phyloP scores from a whole-genome alignment of 2,329 filamentous ascomycete genomes.

The Cercospora nicotianae region DNA sequence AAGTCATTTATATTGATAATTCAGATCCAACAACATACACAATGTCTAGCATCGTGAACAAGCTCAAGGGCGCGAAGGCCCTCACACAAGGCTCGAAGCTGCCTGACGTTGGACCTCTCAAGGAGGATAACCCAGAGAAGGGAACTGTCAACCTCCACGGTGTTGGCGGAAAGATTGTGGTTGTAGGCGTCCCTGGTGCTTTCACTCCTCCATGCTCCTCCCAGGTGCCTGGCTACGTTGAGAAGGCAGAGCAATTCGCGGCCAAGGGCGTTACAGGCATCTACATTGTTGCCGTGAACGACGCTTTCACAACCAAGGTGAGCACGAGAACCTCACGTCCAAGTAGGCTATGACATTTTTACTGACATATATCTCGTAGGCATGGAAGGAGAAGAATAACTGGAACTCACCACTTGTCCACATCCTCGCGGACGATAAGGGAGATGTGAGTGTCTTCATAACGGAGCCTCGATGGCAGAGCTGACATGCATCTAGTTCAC shows the following conservation, averaged over 20 bases:
- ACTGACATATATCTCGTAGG: slow-evolving; percentile 10
- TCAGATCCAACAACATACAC: not conserved
- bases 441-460: slow-evolving; percentile 14
- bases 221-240: slow-evolving; percentile 33
- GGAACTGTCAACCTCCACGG: slow-evolving; percentile 30
- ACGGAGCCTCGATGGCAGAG: not conserved
- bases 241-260: slow-evolving; percentile 32
- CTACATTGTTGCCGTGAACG: slow-evolving; percentile 34
- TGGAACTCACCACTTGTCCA: slow-evolving; percentile 28
- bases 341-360: not conserved
- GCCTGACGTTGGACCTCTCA: slow-evolving; percentile 24
- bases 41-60: slow-evolving; percentile 27
- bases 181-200: slow-evolving; percentile 33
- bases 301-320: slow-evolving; percentile 28
- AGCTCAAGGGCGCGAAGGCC: slow-evolving; percentile 28
- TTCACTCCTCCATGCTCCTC: slow-evolving; percentile 34
- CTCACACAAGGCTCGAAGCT: slow-evolving; percentile 30
- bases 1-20: not conserved
- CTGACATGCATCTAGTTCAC: slow-evolving; percentile 25
- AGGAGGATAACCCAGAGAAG: slow-evolving; percentile 31
- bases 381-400: slow-evolving; percentile 33
- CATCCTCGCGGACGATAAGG: slow-evolving; percentile 33
- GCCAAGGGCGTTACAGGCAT: slow-evolving; percentile 33
- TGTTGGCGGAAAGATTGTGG: slow-evolving; percentile 30
- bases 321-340: not conserved